Base-by-base conservation (phyloP, 75 land plant genomes). In the Sequoiadendron giganteum region DNA sequence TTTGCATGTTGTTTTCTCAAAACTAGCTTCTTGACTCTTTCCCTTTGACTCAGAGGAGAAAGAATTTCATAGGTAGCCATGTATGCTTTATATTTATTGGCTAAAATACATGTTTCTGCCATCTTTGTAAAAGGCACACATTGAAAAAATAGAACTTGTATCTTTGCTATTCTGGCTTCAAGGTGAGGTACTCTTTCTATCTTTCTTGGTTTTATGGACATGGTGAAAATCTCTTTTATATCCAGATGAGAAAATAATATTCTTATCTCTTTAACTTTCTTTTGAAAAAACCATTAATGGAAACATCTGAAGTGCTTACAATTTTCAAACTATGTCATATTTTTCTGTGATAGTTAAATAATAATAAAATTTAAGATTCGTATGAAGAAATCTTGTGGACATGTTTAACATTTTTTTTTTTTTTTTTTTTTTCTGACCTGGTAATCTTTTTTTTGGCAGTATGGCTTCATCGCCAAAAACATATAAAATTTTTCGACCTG, bases 401-500 rank as follows among this genome's bases (percentile, higher is more conserved):
- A 56, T 34, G 13, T 36, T 25, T 0, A 3, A 36, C 21, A n/a
- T 87, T 11, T 75, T 81, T 11, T 39, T 42, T n/a, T n/a, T 21
- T 52, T 0, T 52, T 52, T 52, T 10, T 21, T 36, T 40, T 21
- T 3, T 40, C 48, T 65, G 25, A 48, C 40, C 34, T 21, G 47
- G 9, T 49, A 34, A 49, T 32, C 45, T 0, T 85, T 56, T 78
- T 79, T 85, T 65, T 85, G 88, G 54, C 88, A 91, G 92, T 86
- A 68, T 55, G 89, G 94, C 95, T 83, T 89, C 93, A 76, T 83
- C 85, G 56, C 88, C 95, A 87, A 90, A 92, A 86, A 82, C 89
- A 83, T 97, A 89, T 85, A 95, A 93, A 88, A 92, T 97, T 38
- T 90, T 91, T 65, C 96, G 99, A 56, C 99, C 99, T 75, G 90